A percentile compares a stretch with the other conserved stretches of the same genome.
These are phyloP conservation scores for Podospora pseudopauciseta DNA, from an alignment of 495 filamentous ascomycete species.

Conservation along the genomic window DNA sequence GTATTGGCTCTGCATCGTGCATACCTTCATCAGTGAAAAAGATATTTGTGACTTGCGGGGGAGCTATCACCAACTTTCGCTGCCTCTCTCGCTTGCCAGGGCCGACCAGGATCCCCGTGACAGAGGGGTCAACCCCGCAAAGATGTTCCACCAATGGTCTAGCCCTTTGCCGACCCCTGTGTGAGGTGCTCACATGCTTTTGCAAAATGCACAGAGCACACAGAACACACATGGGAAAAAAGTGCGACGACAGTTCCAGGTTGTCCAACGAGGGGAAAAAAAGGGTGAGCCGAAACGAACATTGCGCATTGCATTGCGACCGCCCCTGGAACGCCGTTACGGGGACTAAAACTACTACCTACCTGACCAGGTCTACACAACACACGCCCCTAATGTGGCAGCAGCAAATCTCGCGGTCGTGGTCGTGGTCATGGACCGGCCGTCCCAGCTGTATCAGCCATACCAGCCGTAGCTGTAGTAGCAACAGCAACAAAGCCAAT, in stretches of 20 bases:
- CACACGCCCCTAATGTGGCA: slow-evolving; percentile 3
- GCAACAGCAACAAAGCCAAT: background rate
- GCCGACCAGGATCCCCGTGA: slow-evolving; percentile 17
- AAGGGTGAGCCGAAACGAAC: slow-evolving; percentile 15
- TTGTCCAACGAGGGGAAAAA: background rate
- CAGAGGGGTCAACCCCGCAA: background rate
- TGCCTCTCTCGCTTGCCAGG: slow-evolving; percentile 5
- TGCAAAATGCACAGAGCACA: background rate
- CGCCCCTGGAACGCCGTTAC: background rate
- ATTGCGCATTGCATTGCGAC: slow-evolving; percentile 9
- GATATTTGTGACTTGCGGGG: too few relatives aligned
- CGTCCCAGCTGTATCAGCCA: background rate
- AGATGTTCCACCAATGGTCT: slow-evolving; percentile 22
- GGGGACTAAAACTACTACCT: background rate
- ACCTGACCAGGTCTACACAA: background rate
- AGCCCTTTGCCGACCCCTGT: background rate
- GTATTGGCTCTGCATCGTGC: background rate
- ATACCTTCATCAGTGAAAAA: background rate
- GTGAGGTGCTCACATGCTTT: slow-evolving; percentile 9
- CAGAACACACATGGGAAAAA: background rate
- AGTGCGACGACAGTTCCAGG: background rate
- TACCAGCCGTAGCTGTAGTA: background rate
- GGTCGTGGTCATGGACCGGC: background rate
- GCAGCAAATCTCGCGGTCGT: background rate
- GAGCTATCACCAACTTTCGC: background rate